phyloP scores from a whole-genome alignment of 2,329 filamentous ascomycete genomes.

The Pseudodiploospora longispora region DNA sequence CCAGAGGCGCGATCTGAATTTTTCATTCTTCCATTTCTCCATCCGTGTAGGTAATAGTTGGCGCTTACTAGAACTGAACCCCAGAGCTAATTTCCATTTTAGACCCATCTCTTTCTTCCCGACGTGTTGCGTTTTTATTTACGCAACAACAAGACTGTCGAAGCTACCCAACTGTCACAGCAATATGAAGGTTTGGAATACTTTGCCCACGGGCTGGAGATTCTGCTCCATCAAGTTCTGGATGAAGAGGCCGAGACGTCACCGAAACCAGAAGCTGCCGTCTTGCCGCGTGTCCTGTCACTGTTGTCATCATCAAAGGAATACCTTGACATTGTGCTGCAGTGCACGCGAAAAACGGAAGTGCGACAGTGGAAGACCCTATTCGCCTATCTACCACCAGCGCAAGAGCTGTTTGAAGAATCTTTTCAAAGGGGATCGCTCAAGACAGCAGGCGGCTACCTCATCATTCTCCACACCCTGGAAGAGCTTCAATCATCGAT shows the following conservation, averaged over 20 bases:
- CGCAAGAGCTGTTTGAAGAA: slow-evolving; percentile 88
- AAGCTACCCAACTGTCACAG: slow-evolving; percentile 73
- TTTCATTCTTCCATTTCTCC: slow-evolving; percentile 81
- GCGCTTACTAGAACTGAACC: background rate
- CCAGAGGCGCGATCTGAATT: slow-evolving; percentile 85
- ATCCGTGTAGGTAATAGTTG: slow-evolving; percentile 60
- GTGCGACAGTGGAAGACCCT: slow-evolving; percentile 90
- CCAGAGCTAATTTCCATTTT: background rate
- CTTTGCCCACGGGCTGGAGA: slow-evolving; percentile 85
- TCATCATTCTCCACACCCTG: slow-evolving; percentile 86
- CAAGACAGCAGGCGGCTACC: slow-evolving; percentile 92
- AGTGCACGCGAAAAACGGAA: slow-evolving; percentile 95
- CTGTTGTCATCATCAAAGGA: slow-evolving; percentile 66
- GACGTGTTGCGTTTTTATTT: slow-evolving; percentile 78
- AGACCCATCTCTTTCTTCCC: slow-evolving; percentile 91
- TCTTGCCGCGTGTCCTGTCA: slow-evolving; percentile 56
- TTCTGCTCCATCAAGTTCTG: slow-evolving; percentile 84
- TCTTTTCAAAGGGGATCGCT: slow-evolving; percentile 75
- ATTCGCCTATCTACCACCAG: slow-evolving; percentile 83
- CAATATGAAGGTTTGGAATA: slow-evolving; percentile 85
- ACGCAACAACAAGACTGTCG: slow-evolving; percentile 64
- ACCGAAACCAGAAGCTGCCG: slow-evolving; percentile 53
- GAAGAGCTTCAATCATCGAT: slow-evolving; percentile 61
- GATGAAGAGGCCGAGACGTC: slow-evolving; percentile 84
- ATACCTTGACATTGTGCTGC: slow-evolving; percentile 91